A percentile compares a stretch with the other conserved stretches of the same genome.
These are phyloP conservation scores for Trametes coccinea DNA, from an alignment of 768 basidiomycete genomes.

Conservation along the genomic window DNA sequence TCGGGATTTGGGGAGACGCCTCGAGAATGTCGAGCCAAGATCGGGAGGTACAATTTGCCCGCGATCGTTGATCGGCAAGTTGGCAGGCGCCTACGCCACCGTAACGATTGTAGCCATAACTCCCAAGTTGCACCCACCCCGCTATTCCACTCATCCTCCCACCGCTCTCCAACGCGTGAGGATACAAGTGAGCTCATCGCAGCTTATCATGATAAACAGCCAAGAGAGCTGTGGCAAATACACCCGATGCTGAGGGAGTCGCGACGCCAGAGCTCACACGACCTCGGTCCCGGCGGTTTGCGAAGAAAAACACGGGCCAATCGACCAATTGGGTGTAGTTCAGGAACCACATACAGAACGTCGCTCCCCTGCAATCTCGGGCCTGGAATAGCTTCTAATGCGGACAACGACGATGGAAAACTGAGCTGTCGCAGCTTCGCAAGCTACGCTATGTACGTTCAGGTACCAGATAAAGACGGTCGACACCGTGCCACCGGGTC, in stretches of 20 bases:
- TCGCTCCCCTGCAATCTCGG: not conserved
- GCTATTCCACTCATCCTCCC: not conserved
- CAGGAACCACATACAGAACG: not conserved
- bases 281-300: not conserved
- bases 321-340: not conserved
- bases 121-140: not conserved
- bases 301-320: not conserved
- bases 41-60: conserved; percentile 6
- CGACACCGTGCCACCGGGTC: not conserved
- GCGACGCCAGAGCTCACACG: not conserved
- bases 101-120: conserved; percentile 3
- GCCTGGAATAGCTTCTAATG: not conserved
- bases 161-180: not conserved
- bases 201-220: no score
- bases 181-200: no score
- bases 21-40: conserved; percentile 6
- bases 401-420: no score
- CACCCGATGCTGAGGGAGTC: no score
- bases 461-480: conserved; percentile 2
- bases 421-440: not conserved
- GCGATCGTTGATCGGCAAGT: conserved; percentile 7
- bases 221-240: no score
- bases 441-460: not conserved
- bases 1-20: conserved; percentile 4
- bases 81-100: conserved; percentile 6